A percentile compares a stretch with the other conserved stretches of the same genome.
phyloP scores from a whole-genome alignment of 2,329 filamentous ascomycete genomes.

The Talaromyces sp. region DNA sequence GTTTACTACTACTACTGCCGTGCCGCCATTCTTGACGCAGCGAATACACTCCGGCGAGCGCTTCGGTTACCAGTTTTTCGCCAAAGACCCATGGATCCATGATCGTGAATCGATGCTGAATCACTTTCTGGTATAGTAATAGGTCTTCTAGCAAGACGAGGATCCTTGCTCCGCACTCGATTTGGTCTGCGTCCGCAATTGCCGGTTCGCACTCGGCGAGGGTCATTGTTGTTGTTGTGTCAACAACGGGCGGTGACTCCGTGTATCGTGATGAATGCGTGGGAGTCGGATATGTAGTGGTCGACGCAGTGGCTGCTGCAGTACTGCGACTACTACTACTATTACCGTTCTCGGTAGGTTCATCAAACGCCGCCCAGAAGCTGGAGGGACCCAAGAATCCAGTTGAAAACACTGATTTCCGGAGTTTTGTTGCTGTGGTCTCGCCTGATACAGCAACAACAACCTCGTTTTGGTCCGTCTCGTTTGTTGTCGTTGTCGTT shows the following conservation, averaged over 20 bases:
- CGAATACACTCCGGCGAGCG: not conserved
- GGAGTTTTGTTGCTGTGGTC: not conserved
- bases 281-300: not conserved
- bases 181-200: conserved; percentile 8
- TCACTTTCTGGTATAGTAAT: conserved; percentile 3
- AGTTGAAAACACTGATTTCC: conserved; percentile 1
- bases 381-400: conserved; percentile 22
- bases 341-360: conserved; percentile 7
- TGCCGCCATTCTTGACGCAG: conserved; percentile 10
- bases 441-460: not conserved
- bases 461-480: not conserved
- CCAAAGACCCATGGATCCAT: conserved; percentile 12
- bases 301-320: not conserved
- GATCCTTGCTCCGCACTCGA: conserved; percentile 11
- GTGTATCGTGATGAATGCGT: not conserved
- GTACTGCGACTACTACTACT: not conserved
- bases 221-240: conserved; percentile 1
- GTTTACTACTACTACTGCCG: conserved; percentile 4
- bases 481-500: no score
- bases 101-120: not conserved
- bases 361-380: conserved; percentile 18
- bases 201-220: not conserved
- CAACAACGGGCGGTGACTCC: not conserved
- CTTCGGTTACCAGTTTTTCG: not conserved
- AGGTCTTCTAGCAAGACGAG: conserved; percentile 11